These are phyloP conservation scores for Phytophthora aleatoria DNA, from an alignment of 352 stramenopile genomes.

Conservation along the genomic window DNA sequence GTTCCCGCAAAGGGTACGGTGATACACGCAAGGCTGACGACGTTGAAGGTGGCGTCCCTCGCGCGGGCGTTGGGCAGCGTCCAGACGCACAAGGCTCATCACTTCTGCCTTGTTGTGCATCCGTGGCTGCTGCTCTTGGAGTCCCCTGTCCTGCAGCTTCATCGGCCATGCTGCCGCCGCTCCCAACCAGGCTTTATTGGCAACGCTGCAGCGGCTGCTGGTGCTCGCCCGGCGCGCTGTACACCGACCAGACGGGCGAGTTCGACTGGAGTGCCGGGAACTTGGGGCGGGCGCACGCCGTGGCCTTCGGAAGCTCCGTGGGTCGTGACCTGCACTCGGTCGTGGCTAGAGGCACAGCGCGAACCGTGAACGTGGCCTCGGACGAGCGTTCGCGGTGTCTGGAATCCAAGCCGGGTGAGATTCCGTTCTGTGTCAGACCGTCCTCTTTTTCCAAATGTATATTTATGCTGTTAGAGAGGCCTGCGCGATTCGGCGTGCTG, in stretches of 20 bases:
- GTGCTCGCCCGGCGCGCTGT: background rate
- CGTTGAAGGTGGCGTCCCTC: background rate
- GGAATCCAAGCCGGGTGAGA: no score
- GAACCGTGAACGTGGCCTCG: no score
- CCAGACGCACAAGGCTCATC: background rate
- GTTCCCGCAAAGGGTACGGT: no score
- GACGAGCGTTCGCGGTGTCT: no score
- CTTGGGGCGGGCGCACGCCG: background rate
- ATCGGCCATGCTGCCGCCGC: background rate
- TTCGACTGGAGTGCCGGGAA: no score
- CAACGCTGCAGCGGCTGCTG: background rate
- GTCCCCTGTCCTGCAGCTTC: background rate
- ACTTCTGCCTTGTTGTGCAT: background rate
- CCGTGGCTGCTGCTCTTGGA: background rate
- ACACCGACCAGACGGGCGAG: no score
- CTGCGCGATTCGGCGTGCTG: no score
- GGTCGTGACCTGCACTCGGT: background rate
- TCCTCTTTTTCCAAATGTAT: no score
- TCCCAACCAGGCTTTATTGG: background rate
- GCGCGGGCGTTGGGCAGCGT: background rate
- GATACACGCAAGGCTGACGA: background rate
- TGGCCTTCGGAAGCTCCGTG: background rate
- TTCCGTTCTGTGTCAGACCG: no score
- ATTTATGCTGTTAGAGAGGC: no score
- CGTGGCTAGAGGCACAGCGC: background rate